Evolutionary conservation across 2,329 filamentous ascomycete species (phyloP).

Genomic region (Xylariomycetidae sp.): DNA sequence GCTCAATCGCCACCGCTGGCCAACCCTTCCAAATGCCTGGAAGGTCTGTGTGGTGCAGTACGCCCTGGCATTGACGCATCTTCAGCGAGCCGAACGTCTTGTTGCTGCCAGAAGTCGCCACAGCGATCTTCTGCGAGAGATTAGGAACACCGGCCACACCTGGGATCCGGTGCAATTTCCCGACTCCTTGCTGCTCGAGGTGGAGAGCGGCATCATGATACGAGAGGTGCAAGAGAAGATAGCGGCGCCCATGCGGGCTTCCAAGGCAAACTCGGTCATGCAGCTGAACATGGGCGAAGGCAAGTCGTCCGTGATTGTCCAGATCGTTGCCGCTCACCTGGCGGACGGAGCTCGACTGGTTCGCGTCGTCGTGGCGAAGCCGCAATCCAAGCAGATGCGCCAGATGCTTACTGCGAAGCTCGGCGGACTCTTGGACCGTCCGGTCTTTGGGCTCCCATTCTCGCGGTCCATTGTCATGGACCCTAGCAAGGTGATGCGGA

Average conservation of each 20-base stretch:
- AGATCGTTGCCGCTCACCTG: conserved; percentile 50
- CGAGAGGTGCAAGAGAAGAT: conserved; percentile 54
- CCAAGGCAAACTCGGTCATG: conserved; percentile 45
- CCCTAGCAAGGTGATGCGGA: conserved; percentile 5
- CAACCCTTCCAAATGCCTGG: conserved; percentile 26
- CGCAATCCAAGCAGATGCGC: conserved; percentile 55
- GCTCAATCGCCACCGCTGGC: conserved; percentile 24
- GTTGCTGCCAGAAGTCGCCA: conserved; percentile 16
- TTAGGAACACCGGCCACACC: conserved; percentile 48
- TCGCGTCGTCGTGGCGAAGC: conserved; percentile 54
- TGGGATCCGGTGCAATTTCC: conserved; percentile 49
- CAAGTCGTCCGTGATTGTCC: conserved; percentile 64
- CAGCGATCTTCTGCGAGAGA: conserved; percentile 33
- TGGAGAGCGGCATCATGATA: conserved; percentile 57
- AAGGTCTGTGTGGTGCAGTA: conserved; percentile 31
- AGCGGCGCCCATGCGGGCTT: conserved; percentile 46
- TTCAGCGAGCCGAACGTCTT: conserved; percentile 40
- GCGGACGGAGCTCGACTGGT: conserved; percentile 46
- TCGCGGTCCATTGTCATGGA: conserved; percentile 40
- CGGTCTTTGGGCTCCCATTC: conserved; percentile 53
- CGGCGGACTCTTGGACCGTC: conserved; percentile 48
- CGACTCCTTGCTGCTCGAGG: conserved; percentile 58
- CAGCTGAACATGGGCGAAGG: conserved; percentile 70
- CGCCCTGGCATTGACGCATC: conserved; percentile 31
- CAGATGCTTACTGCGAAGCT: conserved; percentile 49